Evolutionary conservation across 2,329 filamentous ascomycete species (phyloP).

Genomic region (Pseudogymnoascus verrucosus): DNA sequence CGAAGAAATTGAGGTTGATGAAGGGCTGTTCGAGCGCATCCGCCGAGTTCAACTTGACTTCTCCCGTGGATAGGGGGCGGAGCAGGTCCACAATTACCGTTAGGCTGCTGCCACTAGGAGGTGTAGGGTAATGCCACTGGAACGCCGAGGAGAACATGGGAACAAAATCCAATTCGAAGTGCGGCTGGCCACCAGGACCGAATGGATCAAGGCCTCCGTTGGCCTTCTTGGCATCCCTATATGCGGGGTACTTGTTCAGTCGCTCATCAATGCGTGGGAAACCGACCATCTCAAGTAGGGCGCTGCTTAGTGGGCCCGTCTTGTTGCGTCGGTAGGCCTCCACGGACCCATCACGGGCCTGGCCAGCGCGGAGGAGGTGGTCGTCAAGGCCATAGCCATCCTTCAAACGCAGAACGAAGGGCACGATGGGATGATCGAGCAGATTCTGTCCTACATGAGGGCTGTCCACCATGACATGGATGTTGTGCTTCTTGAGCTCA

Average conservation of each 20-base stretch:
- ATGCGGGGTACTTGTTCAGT: slow-evolving; percentile 40
- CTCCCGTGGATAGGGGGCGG: slow-evolving; percentile 36
- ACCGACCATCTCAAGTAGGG: slow-evolving; percentile 43
- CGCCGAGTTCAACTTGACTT: slow-evolving; percentile 34
- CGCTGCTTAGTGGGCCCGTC: slow-evolving; percentile 35
- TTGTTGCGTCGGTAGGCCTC: slow-evolving; percentile 32
- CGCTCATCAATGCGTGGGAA: slow-evolving; percentile 50
- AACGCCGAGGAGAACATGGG: slow-evolving; percentile 45
- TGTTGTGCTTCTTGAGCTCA: slow-evolving; percentile 27
- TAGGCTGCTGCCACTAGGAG: slow-evolving; percentile 40
- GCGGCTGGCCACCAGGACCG: slow-evolving; percentile 47
- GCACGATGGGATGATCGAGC: slow-evolving; percentile 33
- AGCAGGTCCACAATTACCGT: slow-evolving; percentile 49
- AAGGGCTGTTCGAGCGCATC: slow-evolving; percentile 28
- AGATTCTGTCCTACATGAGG: slow-evolving; percentile 27
- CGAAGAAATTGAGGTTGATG: slow-evolving; percentile 38
- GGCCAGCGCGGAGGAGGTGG: slow-evolving; percentile 30
- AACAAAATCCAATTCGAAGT: slow-evolving; percentile 57
- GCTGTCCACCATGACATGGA: slow-evolving; percentile 21
- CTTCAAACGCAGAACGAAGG: slow-evolving; percentile 34
- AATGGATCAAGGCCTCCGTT: slow-evolving; percentile 44
- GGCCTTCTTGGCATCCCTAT: slow-evolving; percentile 34
- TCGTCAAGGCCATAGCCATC: slow-evolving; percentile 33
- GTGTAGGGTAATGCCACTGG: slow-evolving; percentile 37
- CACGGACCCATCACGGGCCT: slow-evolving; percentile 31